Evolutionary conservation across 768 basidiomycete genomes (phyloP).

Genomic region (Termitomyces eurrhizus): DNA sequence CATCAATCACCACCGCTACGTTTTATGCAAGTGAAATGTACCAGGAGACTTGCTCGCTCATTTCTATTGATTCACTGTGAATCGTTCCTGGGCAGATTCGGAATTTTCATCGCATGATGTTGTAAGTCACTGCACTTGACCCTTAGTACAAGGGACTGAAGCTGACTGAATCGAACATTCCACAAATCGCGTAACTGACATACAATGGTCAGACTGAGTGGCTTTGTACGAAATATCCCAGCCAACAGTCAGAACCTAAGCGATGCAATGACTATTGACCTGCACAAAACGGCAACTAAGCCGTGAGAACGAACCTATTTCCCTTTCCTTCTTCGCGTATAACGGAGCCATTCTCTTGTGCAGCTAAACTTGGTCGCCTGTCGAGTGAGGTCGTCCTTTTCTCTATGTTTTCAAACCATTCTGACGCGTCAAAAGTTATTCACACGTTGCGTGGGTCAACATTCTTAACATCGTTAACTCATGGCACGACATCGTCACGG

Average conservation of each 20-base stretch:
- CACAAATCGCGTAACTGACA: neutral
- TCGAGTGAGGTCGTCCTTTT: constrained; percentile 1
- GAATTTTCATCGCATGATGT: neutral
- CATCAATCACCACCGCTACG: neutral
- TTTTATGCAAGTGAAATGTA: neutral
- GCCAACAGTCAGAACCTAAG: neutral
- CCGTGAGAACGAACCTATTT: constrained; percentile 7
- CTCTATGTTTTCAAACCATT: neutral
- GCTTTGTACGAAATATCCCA: neutral
- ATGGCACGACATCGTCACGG: constrained; percentile 1
- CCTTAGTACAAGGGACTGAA: neutral
- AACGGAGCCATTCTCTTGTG: neutral
- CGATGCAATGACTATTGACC: neutral
- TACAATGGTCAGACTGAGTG: neutral
- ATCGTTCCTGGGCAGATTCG: neutral
- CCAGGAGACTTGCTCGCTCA: neutral
- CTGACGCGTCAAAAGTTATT: constrained; percentile 5
- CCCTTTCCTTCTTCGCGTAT: neutral
- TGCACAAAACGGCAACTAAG: neutral
- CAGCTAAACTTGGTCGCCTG: neutral
- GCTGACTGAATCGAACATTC: neutral
- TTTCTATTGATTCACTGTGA: neutral
- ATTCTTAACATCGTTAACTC: neutral
- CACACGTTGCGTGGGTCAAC: neutral
- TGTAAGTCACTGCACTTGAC: constrained; percentile 1